These are phyloP conservation scores for Phytopythium litorale DNA, from an alignment of 352 stramenopile species.

Conservation along the genomic window DNA sequence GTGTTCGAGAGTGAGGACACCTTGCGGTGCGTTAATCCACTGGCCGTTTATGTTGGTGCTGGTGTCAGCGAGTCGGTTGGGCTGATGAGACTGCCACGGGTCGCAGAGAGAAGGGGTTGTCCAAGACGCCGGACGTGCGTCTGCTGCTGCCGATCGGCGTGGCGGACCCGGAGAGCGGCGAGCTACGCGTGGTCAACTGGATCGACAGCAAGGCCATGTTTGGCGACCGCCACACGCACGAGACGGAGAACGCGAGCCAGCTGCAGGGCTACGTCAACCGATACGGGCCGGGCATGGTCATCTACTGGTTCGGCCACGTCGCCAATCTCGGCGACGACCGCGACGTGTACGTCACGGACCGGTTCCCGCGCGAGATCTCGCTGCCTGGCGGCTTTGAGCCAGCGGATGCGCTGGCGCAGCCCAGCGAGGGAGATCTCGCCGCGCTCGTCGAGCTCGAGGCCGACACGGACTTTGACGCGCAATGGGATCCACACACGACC, in stretches of 20 bases:
- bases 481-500: conserved; percentile 36
- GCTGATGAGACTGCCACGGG: neutral
- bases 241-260: conserved; percentile 71
- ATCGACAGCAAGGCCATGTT: conserved; percentile 92
- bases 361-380: conserved; percentile 47
- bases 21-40: conserved; percentile 26
- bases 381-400: conserved; percentile 54
- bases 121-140: conserved; percentile 85
- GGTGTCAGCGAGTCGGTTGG: neutral
- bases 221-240: conserved; percentile 71
- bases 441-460: conserved; percentile 14
- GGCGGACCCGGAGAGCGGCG: conserved; percentile 21
- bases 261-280: conserved; percentile 80
- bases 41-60: neutral
- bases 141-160: conserved; percentile 79
- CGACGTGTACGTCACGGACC: conserved; percentile 60
- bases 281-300: conserved; percentile 82
- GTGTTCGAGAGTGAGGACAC: conserved; percentile 84
- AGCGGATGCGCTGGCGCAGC: conserved; percentile 12
- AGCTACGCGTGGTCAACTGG: conserved; percentile 77
- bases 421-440: conserved; percentile 16
- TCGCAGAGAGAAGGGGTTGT: conserved; percentile 55
- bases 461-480: conserved; percentile 33
- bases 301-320: conserved; percentile 86
- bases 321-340: conserved; percentile 44